Evolutionary conservation across 768 basidiomycete species (phyloP).

Genomic region (Cystobasidium onofrii): DNA sequence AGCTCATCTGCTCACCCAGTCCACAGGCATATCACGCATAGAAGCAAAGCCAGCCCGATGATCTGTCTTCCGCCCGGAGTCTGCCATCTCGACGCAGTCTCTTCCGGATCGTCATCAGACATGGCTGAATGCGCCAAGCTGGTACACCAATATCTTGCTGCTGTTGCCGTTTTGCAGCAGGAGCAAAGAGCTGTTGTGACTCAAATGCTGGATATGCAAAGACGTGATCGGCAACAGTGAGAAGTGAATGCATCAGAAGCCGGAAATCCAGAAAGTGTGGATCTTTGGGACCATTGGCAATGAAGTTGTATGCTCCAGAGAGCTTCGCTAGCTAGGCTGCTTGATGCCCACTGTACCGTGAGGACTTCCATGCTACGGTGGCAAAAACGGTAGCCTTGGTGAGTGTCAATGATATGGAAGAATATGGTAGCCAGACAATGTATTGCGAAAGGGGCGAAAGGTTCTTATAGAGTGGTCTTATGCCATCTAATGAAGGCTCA

Average conservation of each 20-base stretch:
- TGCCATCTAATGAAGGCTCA: too few relatives aligned
- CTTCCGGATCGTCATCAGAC: neutral
- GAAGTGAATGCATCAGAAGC: neutral
- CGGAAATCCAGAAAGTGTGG: too few relatives aligned
- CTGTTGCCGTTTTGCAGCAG: neutral
- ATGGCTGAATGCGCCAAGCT: neutral
- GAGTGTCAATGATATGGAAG: neutral
- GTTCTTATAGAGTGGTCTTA: too few relatives aligned
- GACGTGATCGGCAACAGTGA: neutral
- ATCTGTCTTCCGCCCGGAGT: neutral
- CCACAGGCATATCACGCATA: slow-evolving; percentile 58
- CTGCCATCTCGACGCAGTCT: neutral
- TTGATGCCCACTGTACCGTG: too few relatives aligned
- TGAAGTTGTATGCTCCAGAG: too few relatives aligned
- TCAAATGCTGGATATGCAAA: neutral
- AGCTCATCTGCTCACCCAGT: slow-evolving; percentile 58
- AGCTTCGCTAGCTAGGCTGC: too few relatives aligned
- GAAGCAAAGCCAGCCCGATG: slow-evolving; percentile 5
- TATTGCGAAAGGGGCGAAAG: too few relatives aligned
- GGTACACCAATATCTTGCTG: neutral
- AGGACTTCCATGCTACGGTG: neutral
- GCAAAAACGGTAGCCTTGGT: neutral
- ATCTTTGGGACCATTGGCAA: too few relatives aligned
- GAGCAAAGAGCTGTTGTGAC: neutral
- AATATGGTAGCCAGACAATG: neutral